Conservation (phyloP, 2,329 filamentous ascomycete genomes). For the Epichloe hybrida region DNA sequence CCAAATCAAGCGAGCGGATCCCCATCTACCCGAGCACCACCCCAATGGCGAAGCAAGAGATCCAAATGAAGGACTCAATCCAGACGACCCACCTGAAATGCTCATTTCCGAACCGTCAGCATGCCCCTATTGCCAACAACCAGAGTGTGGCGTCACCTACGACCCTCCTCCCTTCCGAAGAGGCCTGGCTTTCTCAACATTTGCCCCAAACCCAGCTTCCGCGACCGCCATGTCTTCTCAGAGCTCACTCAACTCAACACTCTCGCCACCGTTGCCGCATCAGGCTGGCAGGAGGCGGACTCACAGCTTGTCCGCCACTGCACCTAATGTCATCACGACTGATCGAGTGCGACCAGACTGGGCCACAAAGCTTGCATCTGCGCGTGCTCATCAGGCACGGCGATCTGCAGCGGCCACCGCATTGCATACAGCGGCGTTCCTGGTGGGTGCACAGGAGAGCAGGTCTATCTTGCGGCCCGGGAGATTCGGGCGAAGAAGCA, state of each 20-base stretch:
- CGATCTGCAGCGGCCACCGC: conserved; percentile 87
- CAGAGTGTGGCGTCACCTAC: conserved; percentile 95
- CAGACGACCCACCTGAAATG: conserved; percentile 43
- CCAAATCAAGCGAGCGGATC: conserved; percentile 90
- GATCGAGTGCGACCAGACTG: conserved; percentile 89
- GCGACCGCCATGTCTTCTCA: conserved; percentile 74
- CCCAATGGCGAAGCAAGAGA: conserved; percentile 30
- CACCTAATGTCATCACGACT: conserved; percentile 79
- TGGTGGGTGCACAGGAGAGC: conserved; percentile 55
- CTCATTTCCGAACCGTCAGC: conserved; percentile 83
- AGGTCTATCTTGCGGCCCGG: conserved; percentile 32
- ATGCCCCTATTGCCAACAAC: conserved; percentile 89
- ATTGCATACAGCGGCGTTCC: conserved; percentile 84
- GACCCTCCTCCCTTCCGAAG: conserved; percentile 77
- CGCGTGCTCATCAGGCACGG: conserved; percentile 71
- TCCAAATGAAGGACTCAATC: conserved; percentile 22
- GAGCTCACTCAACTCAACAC: conserved; percentile 56
- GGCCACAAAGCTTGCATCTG: conserved; percentile 76
- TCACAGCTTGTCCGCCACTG: conserved; percentile 62
- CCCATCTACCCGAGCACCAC: conserved; percentile 71
- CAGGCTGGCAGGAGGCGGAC: conserved; percentile 31
- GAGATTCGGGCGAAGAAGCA: conserved; percentile 44
- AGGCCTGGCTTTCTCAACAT: conserved; percentile 56
- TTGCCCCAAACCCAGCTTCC: conserved; percentile 23
- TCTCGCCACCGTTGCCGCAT: conserved; percentile 27